Percentiles rank a stretch among this genome's conserved stretches.
Conservation (phyloP, 345 rosid species). For the Citrus inodora region DNA sequence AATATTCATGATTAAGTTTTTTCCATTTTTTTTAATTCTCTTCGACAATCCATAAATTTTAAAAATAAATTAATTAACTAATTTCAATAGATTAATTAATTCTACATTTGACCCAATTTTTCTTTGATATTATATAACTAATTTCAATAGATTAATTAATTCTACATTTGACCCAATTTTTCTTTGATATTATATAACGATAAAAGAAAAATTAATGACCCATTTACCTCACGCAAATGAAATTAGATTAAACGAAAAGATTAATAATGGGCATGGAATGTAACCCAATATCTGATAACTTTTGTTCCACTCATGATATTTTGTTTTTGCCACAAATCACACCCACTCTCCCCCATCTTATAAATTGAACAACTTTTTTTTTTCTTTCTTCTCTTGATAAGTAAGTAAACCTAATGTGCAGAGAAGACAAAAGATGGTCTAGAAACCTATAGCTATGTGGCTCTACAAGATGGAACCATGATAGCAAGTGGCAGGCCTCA, state of each 20-base stretch:
- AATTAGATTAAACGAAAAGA: too few relatives aligned
- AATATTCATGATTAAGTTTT: too few relatives aligned
- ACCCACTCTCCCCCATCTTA: not conserved
- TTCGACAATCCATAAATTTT: not conserved
- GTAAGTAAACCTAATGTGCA: not conserved
- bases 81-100: too few relatives aligned
- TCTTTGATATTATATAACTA: too few relatives aligned
- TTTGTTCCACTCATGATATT: not conserved
- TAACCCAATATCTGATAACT: not conserved
- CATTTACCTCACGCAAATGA: not conserved
- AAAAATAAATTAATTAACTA: too few relatives aligned
- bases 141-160: too few relatives aligned
- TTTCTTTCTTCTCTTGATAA: not conserved
- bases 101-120: too few relatives aligned
- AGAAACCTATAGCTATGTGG: not conserved
- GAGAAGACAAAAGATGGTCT: not conserved
- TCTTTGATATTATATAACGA: too few relatives aligned
- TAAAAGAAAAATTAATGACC: too few relatives aligned
- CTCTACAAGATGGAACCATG: not conserved
- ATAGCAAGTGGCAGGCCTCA: not conserved
- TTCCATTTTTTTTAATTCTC: not conserved
- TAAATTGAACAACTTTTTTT: not conserved
- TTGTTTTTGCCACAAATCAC: not conserved
- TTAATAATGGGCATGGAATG: too few relatives aligned
- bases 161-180: too few relatives aligned